Percentiles rank a stretch among this genome's conserved stretches.
Evolutionary conservation across 1,284 basidiomycete species (phyloP).

Genomic region (Cryptococcus wingfieldii): DNA sequence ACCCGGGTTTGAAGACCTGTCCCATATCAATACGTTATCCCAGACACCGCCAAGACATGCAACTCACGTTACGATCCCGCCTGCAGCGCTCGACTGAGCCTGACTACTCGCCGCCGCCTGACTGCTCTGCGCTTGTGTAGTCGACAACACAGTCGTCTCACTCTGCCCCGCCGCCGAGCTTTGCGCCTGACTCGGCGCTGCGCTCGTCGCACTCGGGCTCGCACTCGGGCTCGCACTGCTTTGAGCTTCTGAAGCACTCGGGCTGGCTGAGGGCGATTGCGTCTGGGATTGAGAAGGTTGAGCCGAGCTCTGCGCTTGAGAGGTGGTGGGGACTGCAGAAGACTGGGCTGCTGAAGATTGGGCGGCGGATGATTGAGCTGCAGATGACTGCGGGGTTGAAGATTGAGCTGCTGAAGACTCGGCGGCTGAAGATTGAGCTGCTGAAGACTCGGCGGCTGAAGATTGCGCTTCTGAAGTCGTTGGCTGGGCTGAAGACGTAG

Average conservation of each 20-base stretch:
- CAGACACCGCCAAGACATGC: background rate
- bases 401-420: background rate
- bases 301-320: background rate
- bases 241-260: slow-evolving; percentile 5
- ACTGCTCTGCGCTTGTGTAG: background rate
- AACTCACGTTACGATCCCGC: background rate
- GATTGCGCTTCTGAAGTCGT: background rate
- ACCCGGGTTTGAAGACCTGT: background rate
- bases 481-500: slow-evolving; percentile 1
- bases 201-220: background rate
- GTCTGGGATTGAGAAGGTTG: background rate
- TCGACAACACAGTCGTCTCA: background rate
- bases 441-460: background rate
- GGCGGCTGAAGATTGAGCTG: background rate
- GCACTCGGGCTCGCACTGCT: slow-evolving; percentile 1
- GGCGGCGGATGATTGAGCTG: slow-evolving; percentile 5
- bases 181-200: background rate
- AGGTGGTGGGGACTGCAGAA: slow-evolving; percentile 4
- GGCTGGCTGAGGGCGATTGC: background rate
- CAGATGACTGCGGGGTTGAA: background rate
- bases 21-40: background rate
- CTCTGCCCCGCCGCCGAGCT: background rate
- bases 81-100: background rate
- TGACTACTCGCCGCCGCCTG: background rate
- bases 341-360: slow-evolving; percentile 9